phyloP scores from a whole-genome alignment of 192 early-diverging fungal species.

The Linnemannia zychae region DNA sequence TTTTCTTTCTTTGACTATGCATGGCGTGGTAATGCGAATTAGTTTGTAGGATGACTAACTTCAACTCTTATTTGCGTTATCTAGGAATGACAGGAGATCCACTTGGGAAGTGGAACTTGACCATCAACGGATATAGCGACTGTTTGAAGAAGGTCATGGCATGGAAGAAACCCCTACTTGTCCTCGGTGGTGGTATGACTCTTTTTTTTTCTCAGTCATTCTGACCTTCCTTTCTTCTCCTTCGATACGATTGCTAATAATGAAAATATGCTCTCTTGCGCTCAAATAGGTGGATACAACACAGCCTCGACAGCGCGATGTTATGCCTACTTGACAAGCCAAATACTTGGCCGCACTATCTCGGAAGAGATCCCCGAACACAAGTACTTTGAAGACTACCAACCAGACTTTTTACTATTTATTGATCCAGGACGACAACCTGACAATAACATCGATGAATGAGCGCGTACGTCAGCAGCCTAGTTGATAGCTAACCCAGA shows the following conservation, averaged over 20 bases:
- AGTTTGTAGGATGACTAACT: background rate
- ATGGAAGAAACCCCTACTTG: slow-evolving; percentile 50
- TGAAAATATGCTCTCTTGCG: background rate
- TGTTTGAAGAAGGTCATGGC: slow-evolving; percentile 49
- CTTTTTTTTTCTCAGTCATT: background rate
- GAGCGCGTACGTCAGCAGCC: slow-evolving; percentile 14
- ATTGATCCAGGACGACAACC: slow-evolving; percentile 42
- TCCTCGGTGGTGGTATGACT: slow-evolving; percentile 56
- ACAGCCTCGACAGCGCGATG: slow-evolving; percentile 79
- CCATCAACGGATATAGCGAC: slow-evolving; percentile 33
- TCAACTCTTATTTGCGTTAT: background rate
- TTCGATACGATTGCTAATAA: background rate
- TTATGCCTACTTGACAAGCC: slow-evolving; percentile 84
- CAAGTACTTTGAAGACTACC: slow-evolving; percentile 56
- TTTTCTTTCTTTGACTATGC: background rate
- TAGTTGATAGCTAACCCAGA: slow-evolving; percentile 14
- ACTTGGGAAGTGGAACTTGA: slow-evolving; percentile 58
- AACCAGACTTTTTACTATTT: slow-evolving; percentile 48
- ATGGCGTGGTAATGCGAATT: background rate
- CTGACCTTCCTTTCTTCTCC: slow-evolving; percentile 59
- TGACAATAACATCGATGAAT: slow-evolving; percentile 45
- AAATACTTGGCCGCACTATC: slow-evolving; percentile 53
- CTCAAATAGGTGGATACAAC: slow-evolving; percentile 72
- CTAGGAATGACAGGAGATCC: slow-evolving; percentile 58
- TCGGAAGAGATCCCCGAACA: slow-evolving; percentile 57